phyloP scores from a whole-genome alignment of 2,329 filamentous ascomycete species.

The Fusarium globosum region DNA sequence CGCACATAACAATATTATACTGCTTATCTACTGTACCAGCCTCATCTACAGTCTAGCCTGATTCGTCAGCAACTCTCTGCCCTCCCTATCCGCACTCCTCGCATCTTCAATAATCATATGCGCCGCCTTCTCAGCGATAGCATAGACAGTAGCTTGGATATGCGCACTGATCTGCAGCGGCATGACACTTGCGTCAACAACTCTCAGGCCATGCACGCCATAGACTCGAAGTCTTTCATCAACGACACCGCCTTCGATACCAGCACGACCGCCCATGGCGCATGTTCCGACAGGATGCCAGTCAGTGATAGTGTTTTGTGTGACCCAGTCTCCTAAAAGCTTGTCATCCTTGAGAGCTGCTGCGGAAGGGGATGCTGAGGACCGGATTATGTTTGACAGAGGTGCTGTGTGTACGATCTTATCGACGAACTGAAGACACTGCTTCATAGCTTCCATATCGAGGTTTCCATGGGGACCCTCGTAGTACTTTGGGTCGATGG shows the following conservation, averaged over 20 bases:
- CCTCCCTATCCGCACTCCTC: background rate
- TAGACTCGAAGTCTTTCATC: slow-evolving; percentile 47
- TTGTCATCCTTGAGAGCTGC: slow-evolving; percentile 27
- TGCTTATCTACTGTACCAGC: background rate
- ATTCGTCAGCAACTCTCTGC: background rate
- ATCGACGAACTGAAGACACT: slow-evolving; percentile 53
- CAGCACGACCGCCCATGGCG: slow-evolving; percentile 47
- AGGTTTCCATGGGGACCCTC: slow-evolving; percentile 52
- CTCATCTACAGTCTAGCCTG: slow-evolving; percentile 8
- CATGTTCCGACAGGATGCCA: slow-evolving; percentile 56
- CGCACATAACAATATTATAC: accelerated
- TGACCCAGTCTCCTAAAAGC: slow-evolving; percentile 43
- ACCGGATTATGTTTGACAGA: slow-evolving; percentile 52
- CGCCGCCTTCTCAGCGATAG: slow-evolving; percentile 49
- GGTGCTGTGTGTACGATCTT: slow-evolving; percentile 54
- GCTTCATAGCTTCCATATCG: slow-evolving; percentile 57
- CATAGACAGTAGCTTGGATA: slow-evolving; percentile 51
- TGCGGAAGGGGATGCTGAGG: slow-evolving; percentile 40
- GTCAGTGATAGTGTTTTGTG: slow-evolving; percentile 46
- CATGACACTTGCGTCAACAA: slow-evolving; percentile 48
- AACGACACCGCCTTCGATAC: slow-evolving; percentile 48
- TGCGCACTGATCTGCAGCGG: slow-evolving; percentile 47
- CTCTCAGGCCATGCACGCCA: slow-evolving; percentile 43
- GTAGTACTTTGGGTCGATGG: slow-evolving; percentile 58
- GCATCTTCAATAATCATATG: slow-evolving; percentile 42